Conservation (phyloP, 169 alveolate species). For the Blepharisma undulans region DNA sequence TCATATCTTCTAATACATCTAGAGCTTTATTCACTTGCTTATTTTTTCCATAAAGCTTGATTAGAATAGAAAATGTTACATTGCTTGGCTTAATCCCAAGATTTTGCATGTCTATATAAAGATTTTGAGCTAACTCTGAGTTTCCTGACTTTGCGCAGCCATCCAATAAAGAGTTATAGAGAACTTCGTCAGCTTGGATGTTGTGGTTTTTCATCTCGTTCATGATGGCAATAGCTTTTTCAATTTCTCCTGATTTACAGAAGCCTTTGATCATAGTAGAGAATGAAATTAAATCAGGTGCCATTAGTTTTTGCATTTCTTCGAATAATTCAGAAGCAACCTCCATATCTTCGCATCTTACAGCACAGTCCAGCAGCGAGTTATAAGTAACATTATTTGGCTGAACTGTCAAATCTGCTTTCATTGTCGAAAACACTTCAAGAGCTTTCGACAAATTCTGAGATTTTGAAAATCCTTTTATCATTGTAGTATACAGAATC, state of each 20-base stretch:
- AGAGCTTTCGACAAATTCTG: conserved; percentile 72
- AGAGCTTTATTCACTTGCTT: conserved; percentile 68
- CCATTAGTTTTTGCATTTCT: conserved; percentile 82
- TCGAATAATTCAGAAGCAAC: conserved; percentile 83
- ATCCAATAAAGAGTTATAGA: conserved; percentile 93
- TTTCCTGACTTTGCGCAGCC: conserved; percentile 90
- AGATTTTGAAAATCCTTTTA: conserved; percentile 79
- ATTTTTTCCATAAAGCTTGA: conserved; percentile 82
- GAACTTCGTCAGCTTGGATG: conserved; percentile 92
- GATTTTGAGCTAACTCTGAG: conserved; percentile 22
- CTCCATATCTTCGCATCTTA: conserved; percentile 83
- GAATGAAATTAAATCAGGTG: conserved; percentile 93
- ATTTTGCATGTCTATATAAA: conserved; percentile 83
- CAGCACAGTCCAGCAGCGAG: conserved; percentile 82
- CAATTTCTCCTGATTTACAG: conserved; percentile 89
- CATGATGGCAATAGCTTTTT: conserved; percentile 78
- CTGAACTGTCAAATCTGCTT: conserved; percentile 48
- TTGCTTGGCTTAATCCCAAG: conserved; percentile 80
- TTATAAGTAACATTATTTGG: conserved; percentile 62
- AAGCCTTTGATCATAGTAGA: conserved; percentile 93
- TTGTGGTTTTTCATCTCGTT: conserved; percentile 76
- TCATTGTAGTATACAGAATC: conserved; percentile 80
- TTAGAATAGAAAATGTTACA: conserved; percentile 84
- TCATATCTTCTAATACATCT: conserved; percentile 38
- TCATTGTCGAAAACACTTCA: conserved; percentile 76